Percentiles rank a stretch among this genome's conserved stretches.
These are phyloP conservation scores for Alternaria ventricosa DNA, from an alignment of 2,329 filamentous ascomycete genomes.

Conservation along the genomic window DNA sequence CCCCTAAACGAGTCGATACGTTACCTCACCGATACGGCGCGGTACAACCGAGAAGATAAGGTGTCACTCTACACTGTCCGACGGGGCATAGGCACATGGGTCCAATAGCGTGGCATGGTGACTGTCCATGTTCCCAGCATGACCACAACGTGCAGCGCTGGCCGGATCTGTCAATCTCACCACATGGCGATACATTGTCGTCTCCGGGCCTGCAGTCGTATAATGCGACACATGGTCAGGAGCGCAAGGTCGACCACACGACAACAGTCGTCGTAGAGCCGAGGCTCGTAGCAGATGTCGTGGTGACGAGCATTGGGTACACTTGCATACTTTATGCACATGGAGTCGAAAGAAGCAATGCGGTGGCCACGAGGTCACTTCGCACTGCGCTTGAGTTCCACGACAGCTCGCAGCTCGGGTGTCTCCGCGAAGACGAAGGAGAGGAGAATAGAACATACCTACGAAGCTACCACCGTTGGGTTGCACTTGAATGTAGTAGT, in stretches of 20 bases:
- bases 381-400: slow-evolving; percentile 1
- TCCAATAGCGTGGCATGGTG: background rate
- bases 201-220: slow-evolving; percentile 7
- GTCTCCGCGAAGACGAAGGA: background rate
- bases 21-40: background rate
- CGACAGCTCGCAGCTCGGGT: slow-evolving; percentile 1
- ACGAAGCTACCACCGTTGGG: slow-evolving; percentile 71
- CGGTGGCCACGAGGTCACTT: slow-evolving; percentile 5
- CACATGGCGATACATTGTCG: background rate
- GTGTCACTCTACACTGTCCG: background rate
- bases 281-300: slow-evolving; percentile 2
- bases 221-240: slow-evolving; percentile 3
- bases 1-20: background rate
- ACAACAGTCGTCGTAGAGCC: background rate
- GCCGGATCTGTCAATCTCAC: background rate
- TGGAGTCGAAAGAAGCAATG: background rate
- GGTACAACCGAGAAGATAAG: background rate
- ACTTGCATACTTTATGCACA: slow-evolving; percentile 9
- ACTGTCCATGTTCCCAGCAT: background rate
- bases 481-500: slow-evolving; percentile 86
- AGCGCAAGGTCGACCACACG: slow-evolving; percentile 6
- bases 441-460: slow-evolving; percentile 58
- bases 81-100: background rate
- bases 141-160: slow-evolving; percentile 1
- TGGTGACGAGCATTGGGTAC: slow-evolving; percentile 4